Percentiles rank a stretch among this genome's conserved stretches.
Conservation (phyloP, 208 protist genomes). For the Acanthamoeba healyi region DNA sequence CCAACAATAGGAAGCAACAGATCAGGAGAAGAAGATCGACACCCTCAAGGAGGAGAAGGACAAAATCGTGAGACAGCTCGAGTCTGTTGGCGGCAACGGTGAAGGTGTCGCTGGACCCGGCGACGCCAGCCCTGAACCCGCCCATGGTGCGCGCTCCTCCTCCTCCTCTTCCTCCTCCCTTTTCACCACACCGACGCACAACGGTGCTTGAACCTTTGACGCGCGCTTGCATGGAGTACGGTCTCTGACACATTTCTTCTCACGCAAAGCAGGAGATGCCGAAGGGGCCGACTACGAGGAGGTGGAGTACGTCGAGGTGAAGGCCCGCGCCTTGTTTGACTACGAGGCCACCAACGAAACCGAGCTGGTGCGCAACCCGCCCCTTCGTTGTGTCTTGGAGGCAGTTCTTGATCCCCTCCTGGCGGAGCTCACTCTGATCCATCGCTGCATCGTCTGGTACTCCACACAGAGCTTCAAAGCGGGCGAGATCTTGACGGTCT, state of each 20-base stretch:
- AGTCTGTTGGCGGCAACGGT: background rate
- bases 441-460: no score
- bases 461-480: slow-evolving; percentile 68
- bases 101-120: background rate
- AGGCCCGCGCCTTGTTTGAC: slow-evolving; percentile 52
- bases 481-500: slow-evolving; percentile 20
- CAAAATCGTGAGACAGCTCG: background rate
- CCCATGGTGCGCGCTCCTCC: background rate
- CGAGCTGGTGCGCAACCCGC: background rate
- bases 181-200: background rate
- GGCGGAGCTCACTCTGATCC: background rate
- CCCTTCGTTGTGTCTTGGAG: background rate
- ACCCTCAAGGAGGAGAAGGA: slow-evolving; percentile 31
- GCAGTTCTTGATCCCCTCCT: background rate
- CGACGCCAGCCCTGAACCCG: background rate
- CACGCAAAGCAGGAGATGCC: background rate
- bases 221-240: background rate
- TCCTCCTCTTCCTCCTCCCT: background rate
- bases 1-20: background rate
- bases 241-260: background rate
- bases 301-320: slow-evolving; percentile 49
- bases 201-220: no score
- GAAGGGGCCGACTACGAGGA: slow-evolving; percentile 12
- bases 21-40: slow-evolving; percentile 53
- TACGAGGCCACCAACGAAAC: slow-evolving; percentile 64